Evolutionary conservation across 805 yeast genomes (phyloP).

Genomic region (Diddensiella santjacobensis): DNA sequence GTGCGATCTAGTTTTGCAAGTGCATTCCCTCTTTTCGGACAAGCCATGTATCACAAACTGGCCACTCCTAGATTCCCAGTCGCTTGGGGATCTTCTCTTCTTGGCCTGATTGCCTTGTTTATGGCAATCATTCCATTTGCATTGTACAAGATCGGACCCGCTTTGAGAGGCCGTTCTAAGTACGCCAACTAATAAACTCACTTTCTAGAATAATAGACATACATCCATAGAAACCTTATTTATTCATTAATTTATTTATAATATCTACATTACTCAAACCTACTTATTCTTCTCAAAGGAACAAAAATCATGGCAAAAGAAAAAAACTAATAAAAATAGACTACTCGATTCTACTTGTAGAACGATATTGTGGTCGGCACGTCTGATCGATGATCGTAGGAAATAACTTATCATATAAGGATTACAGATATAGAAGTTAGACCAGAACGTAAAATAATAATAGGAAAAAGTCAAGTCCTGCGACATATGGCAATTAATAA

Average conservation of each 20-base stretch:
- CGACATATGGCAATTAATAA: too few relatives aligned
- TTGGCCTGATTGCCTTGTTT: constrained; percentile 44
- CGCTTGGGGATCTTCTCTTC: constrained; percentile 55
- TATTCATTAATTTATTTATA: not conserved
- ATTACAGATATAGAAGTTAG: too few relatives aligned
- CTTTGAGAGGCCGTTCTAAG: constrained; percentile 35
- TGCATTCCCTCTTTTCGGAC: constrained; percentile 62
- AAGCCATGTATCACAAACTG: constrained; percentile 48
- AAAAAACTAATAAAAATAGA: too few relatives aligned
- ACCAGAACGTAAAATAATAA: too few relatives aligned
- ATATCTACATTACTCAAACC: too few relatives aligned
- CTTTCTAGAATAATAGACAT: not conserved
- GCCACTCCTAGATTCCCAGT: constrained; percentile 46
- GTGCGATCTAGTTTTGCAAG: constrained; percentile 52
- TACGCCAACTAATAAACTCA: constrained; percentile 27
- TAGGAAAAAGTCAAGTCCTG: too few relatives aligned
- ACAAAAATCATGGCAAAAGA: too few relatives aligned
- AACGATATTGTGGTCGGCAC: too few relatives aligned
- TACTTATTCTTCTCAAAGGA: too few relatives aligned
- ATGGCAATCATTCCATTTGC: constrained; percentile 47
- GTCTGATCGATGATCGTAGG: too few relatives aligned
- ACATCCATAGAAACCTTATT: not conserved
- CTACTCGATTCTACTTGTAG: too few relatives aligned
- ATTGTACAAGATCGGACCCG: constrained; percentile 33
- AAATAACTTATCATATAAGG: too few relatives aligned